Conservation (phyloP, 2,329 filamentous ascomycete genomes). For the Diaporthe caulivora region DNA sequence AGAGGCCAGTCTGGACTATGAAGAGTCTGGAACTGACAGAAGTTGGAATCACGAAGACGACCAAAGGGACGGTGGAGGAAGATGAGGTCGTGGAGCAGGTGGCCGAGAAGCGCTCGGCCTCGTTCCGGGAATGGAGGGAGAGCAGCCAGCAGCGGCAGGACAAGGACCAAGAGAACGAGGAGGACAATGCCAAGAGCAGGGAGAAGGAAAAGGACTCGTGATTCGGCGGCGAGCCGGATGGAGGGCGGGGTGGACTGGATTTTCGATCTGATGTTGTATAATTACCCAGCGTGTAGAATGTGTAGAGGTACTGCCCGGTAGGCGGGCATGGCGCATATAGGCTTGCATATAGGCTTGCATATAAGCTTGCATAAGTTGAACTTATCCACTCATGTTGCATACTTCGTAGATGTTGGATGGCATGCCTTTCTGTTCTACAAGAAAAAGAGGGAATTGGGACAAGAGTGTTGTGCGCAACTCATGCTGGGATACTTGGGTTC, state of each 20-base stretch:
- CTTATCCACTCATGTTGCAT: background rate
- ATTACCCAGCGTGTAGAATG: background rate
- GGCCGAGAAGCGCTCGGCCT: background rate
- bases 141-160: conserved; percentile 4
- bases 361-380: background rate
- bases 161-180: background rate
- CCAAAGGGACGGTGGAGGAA: background rate
- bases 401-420: too few species aligned
- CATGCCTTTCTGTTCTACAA: too few species aligned
- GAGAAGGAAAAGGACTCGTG: background rate
- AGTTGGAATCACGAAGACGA: background rate
- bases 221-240: background rate
- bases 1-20: background rate
- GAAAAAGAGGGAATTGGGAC: too few species aligned
- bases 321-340: background rate
- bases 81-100: background rate
- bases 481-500: too few species aligned
- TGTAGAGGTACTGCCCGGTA: background rate
- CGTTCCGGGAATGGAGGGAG: conserved; percentile 39
- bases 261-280: conserved; percentile 21
- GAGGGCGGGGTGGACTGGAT: background rate
- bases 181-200: background rate
- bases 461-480: too few species aligned
- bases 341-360: conserved; percentile 6
- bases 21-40: background rate